Evolutionary conservation across 176 grass and related monocot species (phyloP).

Genomic region (Oryza nivara): DNA sequence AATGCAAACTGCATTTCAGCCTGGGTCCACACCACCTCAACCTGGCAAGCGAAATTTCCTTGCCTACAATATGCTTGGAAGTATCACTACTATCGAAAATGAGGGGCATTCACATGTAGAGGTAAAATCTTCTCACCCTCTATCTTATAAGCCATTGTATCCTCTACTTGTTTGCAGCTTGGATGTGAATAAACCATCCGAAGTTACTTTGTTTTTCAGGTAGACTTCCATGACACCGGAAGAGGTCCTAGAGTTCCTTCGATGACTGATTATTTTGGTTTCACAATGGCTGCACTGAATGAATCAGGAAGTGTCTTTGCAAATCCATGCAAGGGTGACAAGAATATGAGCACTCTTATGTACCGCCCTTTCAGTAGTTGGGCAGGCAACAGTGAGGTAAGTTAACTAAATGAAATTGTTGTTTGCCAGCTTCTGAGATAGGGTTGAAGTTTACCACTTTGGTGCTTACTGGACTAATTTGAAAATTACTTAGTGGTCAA

Average conservation of each 20-base stretch:
- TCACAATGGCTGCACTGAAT: constrained; percentile 90
- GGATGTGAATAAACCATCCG: not conserved
- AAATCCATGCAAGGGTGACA: constrained; percentile 90
- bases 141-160: not conserved
- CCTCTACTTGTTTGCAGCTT: not conserved
- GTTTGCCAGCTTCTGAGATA: not conserved
- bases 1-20: constrained; percentile 88
- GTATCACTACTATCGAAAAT: constrained; percentile 87
- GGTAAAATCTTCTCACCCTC: constrained; percentile 40
- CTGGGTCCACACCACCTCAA: constrained; percentile 75
- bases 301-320: constrained; percentile 91
- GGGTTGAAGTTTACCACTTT: not conserved
- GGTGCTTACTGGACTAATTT: not conserved
- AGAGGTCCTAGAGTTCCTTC: constrained; percentile 95
- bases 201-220: constrained; percentile 49
- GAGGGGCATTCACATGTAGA: constrained; percentile 88
- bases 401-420: not conserved
- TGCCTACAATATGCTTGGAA: constrained; percentile 89
- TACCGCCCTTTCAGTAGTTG: constrained; percentile 92
- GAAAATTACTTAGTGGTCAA: constrained; percentile 70
- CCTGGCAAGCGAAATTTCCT: constrained; percentile 76
- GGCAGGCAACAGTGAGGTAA: constrained; percentile 98
- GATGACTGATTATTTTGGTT: constrained; percentile 97
- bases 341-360: constrained; percentile 98
- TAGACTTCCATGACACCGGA: constrained; percentile 97